These are phyloP conservation scores for Lipomyces lipofer DNA, from an alignment of 805 yeast genomes.

Conservation along the genomic window DNA sequence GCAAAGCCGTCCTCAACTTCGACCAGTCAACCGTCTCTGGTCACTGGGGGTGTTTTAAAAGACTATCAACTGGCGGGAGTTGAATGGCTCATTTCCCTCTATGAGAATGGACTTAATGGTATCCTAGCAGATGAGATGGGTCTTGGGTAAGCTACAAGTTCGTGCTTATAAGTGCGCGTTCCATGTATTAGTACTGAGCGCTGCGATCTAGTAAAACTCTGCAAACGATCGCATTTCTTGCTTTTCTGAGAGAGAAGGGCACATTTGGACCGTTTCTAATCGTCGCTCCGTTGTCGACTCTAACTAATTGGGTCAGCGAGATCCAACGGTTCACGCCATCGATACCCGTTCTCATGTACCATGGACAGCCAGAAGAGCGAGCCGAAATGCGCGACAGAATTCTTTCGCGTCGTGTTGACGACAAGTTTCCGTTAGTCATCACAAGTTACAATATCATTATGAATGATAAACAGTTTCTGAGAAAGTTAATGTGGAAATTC, in stretches of 20 bases:
- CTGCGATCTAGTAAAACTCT: constrained; percentile 58
- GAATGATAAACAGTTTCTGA: constrained; percentile 63
- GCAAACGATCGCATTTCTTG: constrained; percentile 77
- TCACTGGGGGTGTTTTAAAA: constrained; percentile 64
- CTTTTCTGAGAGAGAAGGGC: constrained; percentile 75
- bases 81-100: constrained; percentile 84
- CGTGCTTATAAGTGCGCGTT: not conserved
- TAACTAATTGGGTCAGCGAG: constrained; percentile 82
- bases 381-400: constrained; percentile 42
- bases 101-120: constrained; percentile 92
- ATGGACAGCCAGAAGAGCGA: constrained; percentile 64
- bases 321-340: constrained; percentile 71
- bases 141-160: constrained; percentile 60
- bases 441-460: constrained; percentile 78
- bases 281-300: constrained; percentile 80
- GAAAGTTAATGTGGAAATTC: constrained; percentile 68
- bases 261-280: constrained; percentile 75
- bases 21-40: constrained; percentile 51
- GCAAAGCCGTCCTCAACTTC: constrained; percentile 5
- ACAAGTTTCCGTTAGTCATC: constrained; percentile 54
- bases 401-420: constrained; percentile 34
- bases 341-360: constrained; percentile 61
- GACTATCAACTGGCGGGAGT: constrained; percentile 87
- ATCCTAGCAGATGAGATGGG: constrained; percentile 99
- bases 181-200: too few relatives aligned